Percentiles rank a stretch among this genome's conserved stretches.
These are phyloP conservation scores for Cotoneaster glaucophyllus DNA, from an alignment of 306 rosid species.

Conservation along the genomic window DNA sequence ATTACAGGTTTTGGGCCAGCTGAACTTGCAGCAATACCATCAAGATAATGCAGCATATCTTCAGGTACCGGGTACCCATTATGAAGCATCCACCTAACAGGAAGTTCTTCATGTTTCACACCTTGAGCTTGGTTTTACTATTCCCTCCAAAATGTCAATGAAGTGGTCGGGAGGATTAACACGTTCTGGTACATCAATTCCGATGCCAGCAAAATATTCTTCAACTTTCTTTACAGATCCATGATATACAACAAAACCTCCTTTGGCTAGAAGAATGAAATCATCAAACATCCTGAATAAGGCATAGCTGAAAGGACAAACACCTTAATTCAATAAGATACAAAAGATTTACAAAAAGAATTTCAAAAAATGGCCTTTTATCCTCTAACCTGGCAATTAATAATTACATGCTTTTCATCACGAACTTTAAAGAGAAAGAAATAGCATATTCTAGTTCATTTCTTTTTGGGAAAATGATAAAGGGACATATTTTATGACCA, in stretches of 20 bases:
- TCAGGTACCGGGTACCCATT: constrained; percentile 68
- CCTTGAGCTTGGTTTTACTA: constrained; percentile 48
- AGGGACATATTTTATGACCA: neutral
- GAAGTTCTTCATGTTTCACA: constrained; percentile 60
- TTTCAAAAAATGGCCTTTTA: neutral
- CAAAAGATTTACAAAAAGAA: neutral
- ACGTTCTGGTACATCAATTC: constrained; percentile 67
- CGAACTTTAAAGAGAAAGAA: neutral
- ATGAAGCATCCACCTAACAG: constrained; percentile 82
- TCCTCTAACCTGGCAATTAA: neutral
- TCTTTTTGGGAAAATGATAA: neutral
- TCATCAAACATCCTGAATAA: constrained; percentile 84
- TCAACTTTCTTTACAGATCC: constrained; percentile 78
- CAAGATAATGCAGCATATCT: constrained; percentile 61
- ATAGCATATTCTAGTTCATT: neutral
- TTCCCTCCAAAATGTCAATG: constrained; percentile 72
- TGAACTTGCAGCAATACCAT: constrained; percentile 44
- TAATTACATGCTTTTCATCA: neutral
- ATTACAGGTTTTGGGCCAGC: constrained; percentile 27
- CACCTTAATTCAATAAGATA: neutral
- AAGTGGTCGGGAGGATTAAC: constrained; percentile 82
- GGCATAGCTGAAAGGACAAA: constrained; percentile 40
- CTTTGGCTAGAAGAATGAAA: constrained; percentile 72
- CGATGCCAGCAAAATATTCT: constrained; percentile 70
- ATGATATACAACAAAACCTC: constrained; percentile 74